A percentile compares a stretch with the other conserved stretches of the same genome.
phyloP scores from a whole-genome alignment of 1,284 basidiomycete genomes.

The Microbotryum silenes-acaulis region DNA sequence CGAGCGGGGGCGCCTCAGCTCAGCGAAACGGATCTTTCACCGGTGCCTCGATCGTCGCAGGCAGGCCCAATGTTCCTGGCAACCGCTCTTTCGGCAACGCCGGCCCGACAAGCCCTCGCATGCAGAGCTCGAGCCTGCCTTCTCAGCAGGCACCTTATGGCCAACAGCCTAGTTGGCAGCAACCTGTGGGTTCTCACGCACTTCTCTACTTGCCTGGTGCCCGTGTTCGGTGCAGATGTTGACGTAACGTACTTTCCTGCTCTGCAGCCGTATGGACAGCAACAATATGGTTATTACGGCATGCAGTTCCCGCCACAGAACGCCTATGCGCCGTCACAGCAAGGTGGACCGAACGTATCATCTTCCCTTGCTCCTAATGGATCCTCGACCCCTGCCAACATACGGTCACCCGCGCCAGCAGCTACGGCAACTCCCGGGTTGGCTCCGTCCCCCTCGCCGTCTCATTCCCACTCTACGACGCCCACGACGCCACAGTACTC shows the following conservation, averaged over 20 bases:
- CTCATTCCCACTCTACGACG: conserved; percentile 2
- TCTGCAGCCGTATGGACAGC: conserved; percentile 4
- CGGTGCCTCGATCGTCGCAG: conserved; percentile 1
- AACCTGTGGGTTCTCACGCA: too few relatives aligned
- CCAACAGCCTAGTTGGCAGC: too few relatives aligned
- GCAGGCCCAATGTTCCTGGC: too few relatives aligned
- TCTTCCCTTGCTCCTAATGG: neutral
- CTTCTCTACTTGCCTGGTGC: too few relatives aligned
- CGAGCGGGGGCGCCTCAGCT: too few relatives aligned
- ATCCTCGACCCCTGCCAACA: too few relatives aligned
- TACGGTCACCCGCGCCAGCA: too few relatives aligned
- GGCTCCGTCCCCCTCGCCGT: too few relatives aligned
- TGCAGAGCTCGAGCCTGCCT: conserved; percentile 14
- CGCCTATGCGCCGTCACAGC: too few relatives aligned
- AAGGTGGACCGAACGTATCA: neutral
- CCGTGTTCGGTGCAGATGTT: too few relatives aligned
- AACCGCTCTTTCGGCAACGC: neutral
- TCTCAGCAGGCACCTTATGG: neutral
- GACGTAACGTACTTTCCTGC: neutral
- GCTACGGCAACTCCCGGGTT: too few relatives aligned
- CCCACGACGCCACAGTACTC: conserved; percentile 7
- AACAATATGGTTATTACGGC: conserved; percentile 1
- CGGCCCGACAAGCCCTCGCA: conserved; percentile 24
- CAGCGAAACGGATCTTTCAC: conserved; percentile 21
- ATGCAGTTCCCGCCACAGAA: neutral